Base-by-base conservation (phyloP, 257 asterid genomes). In the Solanum gracilifrons region DNA sequence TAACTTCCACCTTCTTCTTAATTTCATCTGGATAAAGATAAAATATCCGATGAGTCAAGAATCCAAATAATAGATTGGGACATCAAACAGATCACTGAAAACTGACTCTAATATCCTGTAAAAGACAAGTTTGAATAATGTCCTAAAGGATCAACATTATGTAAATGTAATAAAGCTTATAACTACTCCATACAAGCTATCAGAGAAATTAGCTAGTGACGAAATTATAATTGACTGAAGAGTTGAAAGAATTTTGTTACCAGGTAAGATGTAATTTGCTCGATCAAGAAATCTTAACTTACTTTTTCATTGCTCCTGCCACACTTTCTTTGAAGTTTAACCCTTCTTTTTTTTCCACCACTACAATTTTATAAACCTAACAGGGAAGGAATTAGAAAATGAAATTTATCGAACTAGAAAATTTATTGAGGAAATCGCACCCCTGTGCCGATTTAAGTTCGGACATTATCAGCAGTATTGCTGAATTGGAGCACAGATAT, bases 1-100 rank as follows among this genome's bases (percentile, higher is more conserved):
- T 97, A 87, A 87, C 91, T 86, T 90, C 95, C 88, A 95, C 95
- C 93, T 95, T 92, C 92, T 64, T 92, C 91, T 97, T 95, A 51
- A 95, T 91, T 89, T 95, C 92, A 83, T 94, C 99, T 95, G 94
- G 79, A 77, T 87, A 86, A 32, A 32, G 43, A 64, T 23, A 83
- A 84, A 58, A 33, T 11, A 46, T 20, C 39, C 16, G 0, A 46
- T 80, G 68, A 79, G 85, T 79, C 66, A 8, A 79, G 66, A 43
- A 80, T 46, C 68, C 41, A 80, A 80, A 46, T 5, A 5, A 5
- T 27, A 15, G 64, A 29, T 25, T 80, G 25, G 85, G 39, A 46
- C 8, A 13, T 46, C 68, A 80, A 80, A 27, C 6, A 86, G 36
- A 16, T 43, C 21, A 29, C 74, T 41, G 71, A 20, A 60, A 48